Evolutionary conservation across 2,329 filamentous ascomycete genomes (phyloP), one percentile per base, ranked within the genome.

Genomic region (Onygenales sp.): DNA sequence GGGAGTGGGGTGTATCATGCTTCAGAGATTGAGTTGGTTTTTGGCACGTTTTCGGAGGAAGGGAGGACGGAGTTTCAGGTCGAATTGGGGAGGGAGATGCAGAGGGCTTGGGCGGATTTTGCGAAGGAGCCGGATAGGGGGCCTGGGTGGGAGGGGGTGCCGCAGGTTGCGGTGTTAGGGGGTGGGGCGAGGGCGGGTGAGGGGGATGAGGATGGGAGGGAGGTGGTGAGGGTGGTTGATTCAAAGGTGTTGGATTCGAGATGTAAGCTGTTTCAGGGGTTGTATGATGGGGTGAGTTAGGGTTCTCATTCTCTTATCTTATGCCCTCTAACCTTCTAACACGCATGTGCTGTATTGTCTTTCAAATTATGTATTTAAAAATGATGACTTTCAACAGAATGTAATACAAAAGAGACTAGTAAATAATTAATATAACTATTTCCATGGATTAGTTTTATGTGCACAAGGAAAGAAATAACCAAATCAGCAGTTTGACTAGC

Each of bases 1-100:
- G 59, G 58, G 7, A 57, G 52, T 7, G 65, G 66, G 2, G 67
- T 63, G 2, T 72, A 65, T 43, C 69, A 72, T 48, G 55, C 54
- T 13, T 59, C 60, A 4, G 69, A 72, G 42, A 64, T 71, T n/a
- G 59, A 61, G 2, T 52, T 61, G 17, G 58, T 64, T 9, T 65
- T 63, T 46, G 64, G 64, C 11, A 66, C 64, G 1, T 67, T 66
- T 51, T 47, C 55, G 6, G 45, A 27, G 42, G 50, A 55, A 11
- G 58, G 55, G 38, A 57, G 55, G 2, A 65, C 63, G 1, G 48
- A 39, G 3, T 54, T 58, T 17, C 55, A 66, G 45, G 43, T 51
- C 2, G 50, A 55, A 2, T 45, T 65, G 31, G 61, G 60, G 27
- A 53, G 57, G 5, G 53, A 55, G 11, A 61, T 66, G 50, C 63